Percentiles rank a stretch among this genome's conserved stretches.
phyloP scores from a whole-genome alignment of 2,329 filamentous ascomycete genomes.

The Penicillium sp. region DNA sequence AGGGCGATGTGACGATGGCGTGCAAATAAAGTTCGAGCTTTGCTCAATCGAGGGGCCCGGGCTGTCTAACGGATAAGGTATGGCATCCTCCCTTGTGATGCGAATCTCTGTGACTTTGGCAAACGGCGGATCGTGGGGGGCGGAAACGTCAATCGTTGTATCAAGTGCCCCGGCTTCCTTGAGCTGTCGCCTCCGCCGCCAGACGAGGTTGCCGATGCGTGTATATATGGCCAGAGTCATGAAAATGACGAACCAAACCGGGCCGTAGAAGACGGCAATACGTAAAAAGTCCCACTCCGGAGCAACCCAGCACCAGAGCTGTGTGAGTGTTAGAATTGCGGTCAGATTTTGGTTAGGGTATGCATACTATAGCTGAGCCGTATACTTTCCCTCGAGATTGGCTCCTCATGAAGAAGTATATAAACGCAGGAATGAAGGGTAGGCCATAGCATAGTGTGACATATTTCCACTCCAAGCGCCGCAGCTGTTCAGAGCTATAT shows the following conservation, averaged over 20 bases:
- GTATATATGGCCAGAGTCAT: slow-evolving; percentile 48
- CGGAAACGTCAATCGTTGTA: slow-evolving; percentile 48
- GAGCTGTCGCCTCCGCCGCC: slow-evolving; percentile 65
- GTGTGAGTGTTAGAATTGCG: background rate
- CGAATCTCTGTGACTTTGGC: slow-evolving; percentile 69
- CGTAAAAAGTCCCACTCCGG: slow-evolving; percentile 71
- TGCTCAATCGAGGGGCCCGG: background rate
- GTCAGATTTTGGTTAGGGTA: background rate
- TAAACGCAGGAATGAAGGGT: slow-evolving; percentile 70
- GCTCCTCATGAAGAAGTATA: slow-evolving; percentile 68
- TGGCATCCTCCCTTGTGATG: slow-evolving; percentile 59
- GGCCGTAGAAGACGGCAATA: slow-evolving; percentile 72
- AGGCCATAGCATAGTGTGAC: slow-evolving; percentile 72
- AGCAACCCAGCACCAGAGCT: slow-evolving; percentile 82
- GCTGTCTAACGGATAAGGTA: background rate
- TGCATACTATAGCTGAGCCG: slow-evolving; percentile 67
- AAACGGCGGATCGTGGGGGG: slow-evolving; percentile 46
- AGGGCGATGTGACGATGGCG: slow-evolving; percentile 25
- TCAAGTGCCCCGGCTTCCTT: slow-evolving; percentile 58
- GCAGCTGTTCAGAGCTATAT: slow-evolving; percentile 68
- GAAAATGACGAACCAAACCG: slow-evolving; percentile 49
- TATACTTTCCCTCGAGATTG: slow-evolving; percentile 65
- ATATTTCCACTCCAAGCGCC: slow-evolving; percentile 73
- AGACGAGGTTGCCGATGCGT: slow-evolving; percentile 45
- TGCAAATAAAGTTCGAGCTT: background rate